Evolutionary conservation across 2,329 filamentous ascomycete genomes (phyloP).

Genomic region (Chalara sp.): DNA sequence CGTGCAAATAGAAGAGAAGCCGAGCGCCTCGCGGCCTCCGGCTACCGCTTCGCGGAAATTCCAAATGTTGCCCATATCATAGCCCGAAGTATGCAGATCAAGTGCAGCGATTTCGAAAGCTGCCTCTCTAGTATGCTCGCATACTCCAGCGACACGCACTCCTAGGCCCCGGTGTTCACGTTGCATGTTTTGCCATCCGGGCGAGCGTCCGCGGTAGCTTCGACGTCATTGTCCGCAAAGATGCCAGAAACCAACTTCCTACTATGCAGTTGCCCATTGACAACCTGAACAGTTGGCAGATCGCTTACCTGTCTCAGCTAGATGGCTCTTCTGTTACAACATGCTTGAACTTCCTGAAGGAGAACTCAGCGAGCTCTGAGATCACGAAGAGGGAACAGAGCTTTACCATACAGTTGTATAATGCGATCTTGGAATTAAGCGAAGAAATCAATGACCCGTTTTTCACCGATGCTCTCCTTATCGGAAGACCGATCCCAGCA

Average conservation of each 20-base stretch:
- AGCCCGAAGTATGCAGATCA: too few species aligned
- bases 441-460: slow-evolving; percentile 37
- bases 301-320: slow-evolving; percentile 42
- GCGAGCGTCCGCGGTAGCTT: slow-evolving; percentile 37
- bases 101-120: too few species aligned
- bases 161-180: too few species aligned
- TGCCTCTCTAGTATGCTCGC: too few species aligned
- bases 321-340: slow-evolving; percentile 37
- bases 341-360: slow-evolving; percentile 31
- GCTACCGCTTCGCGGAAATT: too few species aligned
- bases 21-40: too few species aligned
- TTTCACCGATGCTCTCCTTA: slow-evolving; percentile 39
- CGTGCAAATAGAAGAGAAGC: slow-evolving; percentile 52
- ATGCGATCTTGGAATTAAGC: slow-evolving; percentile 34
- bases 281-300: slow-evolving; percentile 46
- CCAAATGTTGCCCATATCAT: too few species aligned
- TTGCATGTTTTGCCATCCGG: too few species aligned
- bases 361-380: slow-evolving; percentile 3
- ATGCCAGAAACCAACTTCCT: slow-evolving; percentile 53
- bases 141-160: too few species aligned
- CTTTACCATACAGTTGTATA: slow-evolving; percentile 39
- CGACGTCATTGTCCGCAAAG: slow-evolving; percentile 28
- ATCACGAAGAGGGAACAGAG: slow-evolving; percentile 33
- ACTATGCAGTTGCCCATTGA: slow-evolving; percentile 46
- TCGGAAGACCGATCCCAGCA: slow-evolving; percentile 34